These are phyloP conservation scores for Paramecium sonneborni DNA, from an alignment of 73 alveolate genomes.

Conservation along the genomic window DNA sequence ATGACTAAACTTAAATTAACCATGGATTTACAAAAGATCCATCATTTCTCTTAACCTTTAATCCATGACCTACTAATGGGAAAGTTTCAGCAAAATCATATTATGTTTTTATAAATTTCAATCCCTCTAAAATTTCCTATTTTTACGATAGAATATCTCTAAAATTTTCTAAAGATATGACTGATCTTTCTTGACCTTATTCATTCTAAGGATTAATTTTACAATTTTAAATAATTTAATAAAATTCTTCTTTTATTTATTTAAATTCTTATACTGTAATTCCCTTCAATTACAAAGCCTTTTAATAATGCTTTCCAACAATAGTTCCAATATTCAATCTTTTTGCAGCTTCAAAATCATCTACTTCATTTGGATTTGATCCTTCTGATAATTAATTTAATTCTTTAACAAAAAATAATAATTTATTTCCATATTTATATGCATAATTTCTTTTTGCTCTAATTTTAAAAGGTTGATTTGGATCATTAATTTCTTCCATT, in stretches of 20 bases:
- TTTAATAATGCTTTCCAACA: not conserved
- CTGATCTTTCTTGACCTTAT: conserved; percentile 4
- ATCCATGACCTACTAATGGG: conserved; percentile 55
- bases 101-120: not conserved
- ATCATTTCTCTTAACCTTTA: conserved; percentile 26
- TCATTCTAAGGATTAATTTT: not conserved
- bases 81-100: conserved; percentile 57
- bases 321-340: conserved; percentile 4
- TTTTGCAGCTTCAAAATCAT: conserved; percentile 38
- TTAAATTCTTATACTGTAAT: not conserved
- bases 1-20: not conserved
- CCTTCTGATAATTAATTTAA: conserved; percentile 19
- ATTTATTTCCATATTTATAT: conserved; percentile 28
- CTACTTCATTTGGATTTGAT: not conserved
- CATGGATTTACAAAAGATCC: conserved; percentile 51
- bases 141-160: conserved; percentile 36
- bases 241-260: conserved; percentile 11
- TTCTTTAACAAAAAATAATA: conserved; percentile 41
- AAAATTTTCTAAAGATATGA: not conserved
- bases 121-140: not conserved
- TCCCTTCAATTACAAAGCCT: not conserved
- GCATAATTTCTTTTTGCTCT: conserved; percentile 55
- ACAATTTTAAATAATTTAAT: not conserved
- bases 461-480: conserved; percentile 1
- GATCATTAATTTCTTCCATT: conserved; percentile 45